Evolutionary conservation across 306 rosid genomes (phyloP).

Genomic region (Vigna unguiculata): DNA sequence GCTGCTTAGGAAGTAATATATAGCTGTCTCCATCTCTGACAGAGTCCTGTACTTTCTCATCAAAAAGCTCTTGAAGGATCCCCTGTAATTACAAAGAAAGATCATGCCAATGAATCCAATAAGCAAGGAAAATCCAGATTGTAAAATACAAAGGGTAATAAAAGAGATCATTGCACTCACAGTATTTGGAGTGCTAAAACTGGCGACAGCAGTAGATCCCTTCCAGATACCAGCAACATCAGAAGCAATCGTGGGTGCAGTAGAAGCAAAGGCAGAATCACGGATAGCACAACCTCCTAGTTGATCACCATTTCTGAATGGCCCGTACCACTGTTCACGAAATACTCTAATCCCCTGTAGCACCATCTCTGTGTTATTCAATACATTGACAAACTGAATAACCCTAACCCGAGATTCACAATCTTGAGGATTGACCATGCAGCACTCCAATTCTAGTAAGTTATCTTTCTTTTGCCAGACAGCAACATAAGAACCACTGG

Average conservation of each 20-base stretch:
- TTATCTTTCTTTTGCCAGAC: constrained; percentile 66
- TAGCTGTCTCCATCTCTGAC: constrained; percentile 64
- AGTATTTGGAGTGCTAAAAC: constrained; percentile 49
- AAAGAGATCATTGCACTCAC: constrained; percentile 57
- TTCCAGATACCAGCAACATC: constrained; percentile 81
- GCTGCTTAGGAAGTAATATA: constrained; percentile 83
- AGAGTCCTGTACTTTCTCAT: constrained; percentile 46
- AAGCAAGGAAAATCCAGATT: constrained; percentile 3
- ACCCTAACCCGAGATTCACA: constrained; percentile 86
- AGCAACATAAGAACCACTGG: constrained; percentile 81
- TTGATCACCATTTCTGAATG: constrained; percentile 95
- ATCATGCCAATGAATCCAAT: constrained; percentile 10
- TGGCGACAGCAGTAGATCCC: constrained; percentile 61
- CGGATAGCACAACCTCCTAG: constrained; percentile 92
- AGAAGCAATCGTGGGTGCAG: constrained; percentile 67
- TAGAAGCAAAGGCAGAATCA: constrained; percentile 90
- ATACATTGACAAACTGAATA: constrained; percentile 62
- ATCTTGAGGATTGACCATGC: constrained; percentile 87
- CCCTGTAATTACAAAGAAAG: constrained; percentile 52
- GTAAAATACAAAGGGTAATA: constrained; percentile 4
- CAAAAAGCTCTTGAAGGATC: constrained; percentile 58
- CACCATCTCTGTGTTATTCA: constrained; percentile 48
- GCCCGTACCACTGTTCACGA: constrained; percentile 99
- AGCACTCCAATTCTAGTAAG: constrained; percentile 77
- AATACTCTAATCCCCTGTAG: constrained; percentile 64